Evolutionary conservation across 1,139 yeast genomes (phyloP).

Genomic region (Candida sp.): DNA sequence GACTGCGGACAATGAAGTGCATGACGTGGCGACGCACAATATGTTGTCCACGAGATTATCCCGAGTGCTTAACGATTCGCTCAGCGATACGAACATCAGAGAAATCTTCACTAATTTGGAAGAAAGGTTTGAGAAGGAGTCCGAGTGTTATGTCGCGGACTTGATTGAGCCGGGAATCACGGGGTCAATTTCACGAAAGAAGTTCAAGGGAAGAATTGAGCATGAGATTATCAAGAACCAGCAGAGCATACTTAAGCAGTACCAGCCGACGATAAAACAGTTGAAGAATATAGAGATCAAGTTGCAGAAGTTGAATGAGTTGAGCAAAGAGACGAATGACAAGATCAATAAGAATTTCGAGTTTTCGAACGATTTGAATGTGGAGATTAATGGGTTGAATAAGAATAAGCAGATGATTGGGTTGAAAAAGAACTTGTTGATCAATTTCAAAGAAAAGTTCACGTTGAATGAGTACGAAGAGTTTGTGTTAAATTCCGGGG

Average conservation of each 20-base stretch:
- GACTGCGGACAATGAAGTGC: constrained; percentile 2
- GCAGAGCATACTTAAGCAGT: constrained; percentile 60
- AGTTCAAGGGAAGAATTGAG: constrained; percentile 71
- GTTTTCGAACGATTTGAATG: constrained; percentile 28
- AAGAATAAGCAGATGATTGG: constrained; percentile 44
- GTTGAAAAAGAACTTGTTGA: constrained; percentile 59
- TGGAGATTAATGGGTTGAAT: constrained; percentile 44
- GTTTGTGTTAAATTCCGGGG: constrained; percentile 48
- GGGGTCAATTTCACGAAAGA: constrained; percentile 63
- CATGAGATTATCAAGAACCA: constrained; percentile 71
- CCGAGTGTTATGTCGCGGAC: constrained; percentile 28
- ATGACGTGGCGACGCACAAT: constrained; percentile 11
- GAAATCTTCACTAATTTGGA: constrained; percentile 55
- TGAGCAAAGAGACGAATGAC: constrained; percentile 35
- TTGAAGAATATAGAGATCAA: constrained; percentile 46
- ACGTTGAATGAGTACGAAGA: constrained; percentile 77
- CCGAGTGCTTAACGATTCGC: constrained; percentile 52
- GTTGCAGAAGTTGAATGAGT: constrained; percentile 42
- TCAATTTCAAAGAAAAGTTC: constrained; percentile 65
- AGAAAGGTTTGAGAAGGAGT: constrained; percentile 27
- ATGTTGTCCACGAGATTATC: constrained; percentile 52
- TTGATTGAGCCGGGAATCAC: constrained; percentile 56
- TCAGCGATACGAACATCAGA: constrained; percentile 51
- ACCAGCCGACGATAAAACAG: constrained; percentile 56
- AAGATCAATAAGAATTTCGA: constrained; percentile 33